phyloP scores from a whole-genome alignment of 2,329 filamentous ascomycete species.

The Sporothrix protearum region DNA sequence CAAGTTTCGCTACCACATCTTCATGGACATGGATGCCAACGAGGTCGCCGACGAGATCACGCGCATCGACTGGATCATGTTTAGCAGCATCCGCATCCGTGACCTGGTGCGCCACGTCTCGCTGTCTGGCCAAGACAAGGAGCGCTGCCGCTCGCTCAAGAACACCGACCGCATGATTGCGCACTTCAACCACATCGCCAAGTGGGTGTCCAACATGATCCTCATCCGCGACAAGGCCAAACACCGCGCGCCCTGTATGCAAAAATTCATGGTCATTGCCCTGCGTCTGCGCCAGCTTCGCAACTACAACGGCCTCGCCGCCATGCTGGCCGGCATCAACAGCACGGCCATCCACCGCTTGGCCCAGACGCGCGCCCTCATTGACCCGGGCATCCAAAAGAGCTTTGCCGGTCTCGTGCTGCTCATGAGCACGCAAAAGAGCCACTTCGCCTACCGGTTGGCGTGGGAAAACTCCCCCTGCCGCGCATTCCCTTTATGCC shows the following conservation, averaged over 20 bases:
- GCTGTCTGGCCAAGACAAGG: conserved; percentile 65
- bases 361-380: conserved; percentile 70
- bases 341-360: conserved; percentile 82
- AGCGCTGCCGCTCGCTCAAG: conserved; percentile 70
- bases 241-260: conserved; percentile 83
- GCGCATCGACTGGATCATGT: conserved; percentile 97
- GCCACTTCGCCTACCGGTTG: conserved; percentile 90
- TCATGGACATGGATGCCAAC: conserved; percentile 83
- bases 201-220: conserved; percentile 79
- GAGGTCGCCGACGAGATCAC: conserved; percentile 88
- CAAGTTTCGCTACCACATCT: conserved; percentile 83
- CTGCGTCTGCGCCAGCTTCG: conserved; percentile 82
- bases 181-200: conserved; percentile 83
- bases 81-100: conserved; percentile 86
- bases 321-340: conserved; percentile 88
- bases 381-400: conserved; percentile 69
- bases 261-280: conserved; percentile 93
- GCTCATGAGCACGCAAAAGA: conserved; percentile 89
- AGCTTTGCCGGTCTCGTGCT: conserved; percentile 85
- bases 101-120: conserved; percentile 91
- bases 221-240: conserved; percentile 93
- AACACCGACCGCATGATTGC: conserved; percentile 94
- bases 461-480: conserved; percentile 94
- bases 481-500: conserved; percentile 93
- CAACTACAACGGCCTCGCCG: conserved; percentile 96